phyloP scores from a whole-genome alignment of 768 basidiomycete species.

The Tricholoma matsutake region DNA sequence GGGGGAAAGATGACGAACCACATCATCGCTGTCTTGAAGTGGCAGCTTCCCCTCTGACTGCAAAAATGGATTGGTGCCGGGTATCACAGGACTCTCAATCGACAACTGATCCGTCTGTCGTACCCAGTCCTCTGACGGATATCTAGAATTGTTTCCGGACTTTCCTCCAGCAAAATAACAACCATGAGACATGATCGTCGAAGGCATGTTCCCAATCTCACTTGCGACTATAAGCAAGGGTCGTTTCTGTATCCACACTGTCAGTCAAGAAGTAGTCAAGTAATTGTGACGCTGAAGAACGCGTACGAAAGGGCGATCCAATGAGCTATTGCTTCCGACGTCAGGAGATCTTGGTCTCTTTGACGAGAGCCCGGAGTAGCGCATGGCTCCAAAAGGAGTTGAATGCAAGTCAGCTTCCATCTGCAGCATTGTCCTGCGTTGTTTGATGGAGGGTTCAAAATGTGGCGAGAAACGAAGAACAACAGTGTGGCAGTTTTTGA shows the following conservation, averaged over 20 bases:
- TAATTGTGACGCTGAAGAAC: conserved; percentile 6
- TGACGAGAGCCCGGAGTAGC: conserved; percentile 23
- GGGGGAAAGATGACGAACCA: conserved; percentile 38
- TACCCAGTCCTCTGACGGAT: conserved; percentile 72
- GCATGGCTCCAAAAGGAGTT: conserved; percentile 36
- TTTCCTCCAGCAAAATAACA: background rate
- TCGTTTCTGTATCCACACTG: conserved; percentile 51
- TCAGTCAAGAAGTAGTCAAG: background rate
- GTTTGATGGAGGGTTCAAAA: background rate
- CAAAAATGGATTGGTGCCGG: conserved; percentile 5
- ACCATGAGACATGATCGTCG: background rate
- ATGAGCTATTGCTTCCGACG: conserved; percentile 29
- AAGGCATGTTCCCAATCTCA: background rate
- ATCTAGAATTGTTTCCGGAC: conserved; percentile 36
- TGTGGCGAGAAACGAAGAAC: conserved; percentile 6
- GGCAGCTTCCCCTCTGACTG: background rate
- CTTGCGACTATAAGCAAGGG: conserved; percentile 38
- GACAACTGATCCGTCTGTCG: conserved; percentile 62
- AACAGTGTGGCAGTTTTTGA: background rate
- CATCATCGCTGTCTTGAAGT: conserved; percentile 42
- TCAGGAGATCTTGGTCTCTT: conserved; percentile 68
- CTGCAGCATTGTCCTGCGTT: conserved; percentile 25
- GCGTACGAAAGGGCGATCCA: conserved; percentile 56
- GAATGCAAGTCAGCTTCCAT: conserved; percentile 62
- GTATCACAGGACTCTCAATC: conserved; percentile 51